Evolutionary conservation across 768 basidiomycete genomes (phyloP).

Genomic region (Pleurotus ostreatus): DNA sequence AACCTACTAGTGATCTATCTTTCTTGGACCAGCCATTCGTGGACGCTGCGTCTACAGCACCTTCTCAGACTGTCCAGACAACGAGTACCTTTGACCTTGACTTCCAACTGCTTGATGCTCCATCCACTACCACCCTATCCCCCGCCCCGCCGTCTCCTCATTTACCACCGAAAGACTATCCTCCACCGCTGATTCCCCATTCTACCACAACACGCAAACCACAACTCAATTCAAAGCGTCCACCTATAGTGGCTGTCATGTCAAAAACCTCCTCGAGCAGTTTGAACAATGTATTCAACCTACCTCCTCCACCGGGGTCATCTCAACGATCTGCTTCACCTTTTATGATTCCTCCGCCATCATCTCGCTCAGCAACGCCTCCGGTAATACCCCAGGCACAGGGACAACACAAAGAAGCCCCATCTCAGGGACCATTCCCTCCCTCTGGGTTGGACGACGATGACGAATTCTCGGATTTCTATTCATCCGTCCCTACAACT

Average conservation of each 20-base stretch:
- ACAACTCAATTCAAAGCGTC: background rate
- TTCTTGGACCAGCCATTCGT: background rate
- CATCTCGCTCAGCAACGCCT: background rate
- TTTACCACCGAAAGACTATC: background rate
- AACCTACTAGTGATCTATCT: background rate
- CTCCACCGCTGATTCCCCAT: background rate
- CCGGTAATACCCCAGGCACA: constrained; percentile 6
- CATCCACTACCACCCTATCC: background rate
- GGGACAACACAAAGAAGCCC: background rate
- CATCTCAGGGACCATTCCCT: background rate
- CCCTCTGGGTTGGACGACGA: constrained; percentile 27
- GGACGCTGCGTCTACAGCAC: background rate
- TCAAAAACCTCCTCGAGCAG: constrained; percentile 1
- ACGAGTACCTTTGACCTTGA: background rate
- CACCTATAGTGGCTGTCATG: constrained; percentile 6
- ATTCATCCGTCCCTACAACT: constrained; percentile 22
- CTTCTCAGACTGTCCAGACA: background rate
- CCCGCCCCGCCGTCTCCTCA: background rate
- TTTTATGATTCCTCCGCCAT: constrained; percentile 6
- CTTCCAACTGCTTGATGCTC: background rate
- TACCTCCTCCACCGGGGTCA: constrained; percentile 14
- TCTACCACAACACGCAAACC: background rate
- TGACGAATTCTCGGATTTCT: constrained; percentile 54
- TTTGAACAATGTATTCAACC: constrained; percentile 6
- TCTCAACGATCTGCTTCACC: constrained; percentile 9